Evolutionary conservation across 2,329 filamentous ascomycete genomes (phyloP).

Genomic region (Aspergillus cejpii): DNA sequence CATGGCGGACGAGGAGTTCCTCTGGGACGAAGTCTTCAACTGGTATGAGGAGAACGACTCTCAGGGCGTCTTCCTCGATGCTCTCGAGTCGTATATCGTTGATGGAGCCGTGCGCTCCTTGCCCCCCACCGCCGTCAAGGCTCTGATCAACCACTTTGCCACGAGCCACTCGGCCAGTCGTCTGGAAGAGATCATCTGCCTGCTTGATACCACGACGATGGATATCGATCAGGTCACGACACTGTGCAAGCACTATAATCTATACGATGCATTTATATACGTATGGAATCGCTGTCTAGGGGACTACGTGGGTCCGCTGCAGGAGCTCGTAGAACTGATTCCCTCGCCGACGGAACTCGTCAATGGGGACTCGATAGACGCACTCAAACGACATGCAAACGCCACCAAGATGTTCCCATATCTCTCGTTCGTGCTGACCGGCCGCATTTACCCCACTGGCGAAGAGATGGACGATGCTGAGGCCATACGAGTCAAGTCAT

Average conservation of each 20-base stretch:
- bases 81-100: constrained; percentile 79
- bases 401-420: constrained; percentile 93
- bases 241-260: constrained; percentile 80
- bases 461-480: constrained; percentile 64
- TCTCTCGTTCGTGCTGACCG: constrained; percentile 82
- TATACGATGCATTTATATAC: constrained; percentile 94
- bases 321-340: constrained; percentile 61
- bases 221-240: constrained; percentile 89
- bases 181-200: constrained; percentile 89
- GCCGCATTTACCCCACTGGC: constrained; percentile 84
- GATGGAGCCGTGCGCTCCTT: constrained; percentile 66
- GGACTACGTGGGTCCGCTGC: constrained; percentile 86
- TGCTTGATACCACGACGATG: constrained; percentile 81
- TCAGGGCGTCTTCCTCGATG: constrained; percentile 74
- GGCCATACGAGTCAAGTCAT: constrained; percentile 70
- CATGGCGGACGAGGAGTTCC: constrained; percentile 70
- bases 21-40: constrained; percentile 87
- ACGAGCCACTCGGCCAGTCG: constrained; percentile 65
- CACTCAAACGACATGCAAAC: constrained; percentile 52
- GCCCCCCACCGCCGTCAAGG: constrained; percentile 78
- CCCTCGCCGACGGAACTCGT: constrained; percentile 19
- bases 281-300: constrained; percentile 88
- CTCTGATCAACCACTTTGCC: constrained; percentile 75
- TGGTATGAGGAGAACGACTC: constrained; percentile 74
- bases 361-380: constrained; percentile 47